A percentile compares a stretch with the other conserved stretches of the same genome.
Evolutionary conservation across 768 basidiomycete species (phyloP).

Genomic region (Xerocomellus dryophilus): DNA sequence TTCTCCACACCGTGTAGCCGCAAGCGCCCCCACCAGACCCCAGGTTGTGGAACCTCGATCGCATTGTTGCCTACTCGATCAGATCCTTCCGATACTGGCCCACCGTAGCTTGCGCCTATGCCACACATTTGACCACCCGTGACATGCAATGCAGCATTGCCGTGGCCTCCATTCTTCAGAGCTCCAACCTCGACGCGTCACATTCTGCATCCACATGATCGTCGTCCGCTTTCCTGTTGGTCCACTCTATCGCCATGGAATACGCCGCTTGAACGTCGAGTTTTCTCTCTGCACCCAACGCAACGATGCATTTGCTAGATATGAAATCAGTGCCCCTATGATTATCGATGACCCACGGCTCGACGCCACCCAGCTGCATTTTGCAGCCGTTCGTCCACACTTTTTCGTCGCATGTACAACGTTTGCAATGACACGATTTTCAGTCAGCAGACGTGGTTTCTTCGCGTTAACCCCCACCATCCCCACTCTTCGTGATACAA

Average conservation of each 20-base stretch:
- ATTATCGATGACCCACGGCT: slow-evolving; percentile 20
- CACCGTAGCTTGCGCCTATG: slow-evolving; percentile 5
- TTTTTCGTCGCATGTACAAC: slow-evolving; percentile 5
- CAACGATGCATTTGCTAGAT: slow-evolving; percentile 22
- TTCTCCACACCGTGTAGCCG: slow-evolving; percentile 1
- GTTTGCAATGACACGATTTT: background rate
- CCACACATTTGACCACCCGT: slow-evolving; percentile 6
- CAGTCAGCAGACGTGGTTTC: slow-evolving; percentile 2
- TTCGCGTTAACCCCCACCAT: slow-evolving; percentile 5
- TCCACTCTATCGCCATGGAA: slow-evolving; percentile 25
- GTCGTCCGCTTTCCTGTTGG: background rate
- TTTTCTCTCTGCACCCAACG: slow-evolving; percentile 14
- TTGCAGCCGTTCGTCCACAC: slow-evolving; percentile 14
- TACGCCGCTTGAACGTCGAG: slow-evolving; percentile 7
- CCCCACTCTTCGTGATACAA: slow-evolving; percentile 3
- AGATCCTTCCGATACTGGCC: slow-evolving; percentile 8
- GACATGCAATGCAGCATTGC: slow-evolving; percentile 12
- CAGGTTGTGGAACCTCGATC: slow-evolving; percentile 5
- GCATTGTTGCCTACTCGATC: slow-evolving; percentile 12
- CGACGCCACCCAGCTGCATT: background rate
- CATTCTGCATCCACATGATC: slow-evolving; percentile 4
- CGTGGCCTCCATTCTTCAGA: slow-evolving; percentile 13
- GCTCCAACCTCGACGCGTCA: slow-evolving; percentile 2
- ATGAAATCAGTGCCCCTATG: slow-evolving; percentile 29
- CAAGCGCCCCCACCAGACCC: slow-evolving; percentile 10